phyloP scores from a whole-genome alignment of 495 filamentous ascomycete genomes.

The Recurvomyces mirabilis region DNA sequence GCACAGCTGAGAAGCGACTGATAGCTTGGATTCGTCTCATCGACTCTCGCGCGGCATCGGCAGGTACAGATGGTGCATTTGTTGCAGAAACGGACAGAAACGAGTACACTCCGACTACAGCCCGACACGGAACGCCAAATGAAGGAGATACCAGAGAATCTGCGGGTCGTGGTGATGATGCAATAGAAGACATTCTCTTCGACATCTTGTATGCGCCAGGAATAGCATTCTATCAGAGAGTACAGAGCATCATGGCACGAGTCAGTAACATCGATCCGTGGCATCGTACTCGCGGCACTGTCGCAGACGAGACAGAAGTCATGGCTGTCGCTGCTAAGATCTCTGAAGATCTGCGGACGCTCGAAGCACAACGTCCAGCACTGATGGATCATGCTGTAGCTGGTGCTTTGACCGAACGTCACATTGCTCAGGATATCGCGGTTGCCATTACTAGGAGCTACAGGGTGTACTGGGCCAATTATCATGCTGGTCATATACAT shows the following conservation, averaged over 20 bases:
- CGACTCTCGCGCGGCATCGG: conserved; percentile 32
- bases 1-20: conserved; percentile 23
- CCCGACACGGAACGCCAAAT: too few relatives aligned
- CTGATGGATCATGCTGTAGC: conserved; percentile 36
- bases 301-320: conserved; percentile 33
- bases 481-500: conserved; percentile 34
- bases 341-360: conserved; percentile 29
- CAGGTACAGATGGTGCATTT: conserved; percentile 33
- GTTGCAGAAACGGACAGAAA: conserved; percentile 25
- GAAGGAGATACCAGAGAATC: conserved; percentile 1
- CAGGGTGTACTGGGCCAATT: conserved; percentile 34
- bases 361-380: conserved; percentile 31
- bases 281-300: conserved; percentile 31
- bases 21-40: conserved; percentile 33
- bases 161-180: conserved; percentile 17
- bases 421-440: conserved; percentile 31
- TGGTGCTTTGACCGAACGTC: conserved; percentile 30
- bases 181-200: conserved; percentile 29
- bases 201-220: conserved; percentile 27
- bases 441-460: conserved; percentile 31
- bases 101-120: conserved; percentile 1
- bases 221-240: conserved; percentile 31
- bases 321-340: conserved; percentile 23
- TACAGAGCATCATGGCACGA: conserved; percentile 30
- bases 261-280: conserved; percentile 30